Base-by-base conservation (phyloP, 495 filamentous ascomycete species). In the Penicillium pulvis region DNA sequence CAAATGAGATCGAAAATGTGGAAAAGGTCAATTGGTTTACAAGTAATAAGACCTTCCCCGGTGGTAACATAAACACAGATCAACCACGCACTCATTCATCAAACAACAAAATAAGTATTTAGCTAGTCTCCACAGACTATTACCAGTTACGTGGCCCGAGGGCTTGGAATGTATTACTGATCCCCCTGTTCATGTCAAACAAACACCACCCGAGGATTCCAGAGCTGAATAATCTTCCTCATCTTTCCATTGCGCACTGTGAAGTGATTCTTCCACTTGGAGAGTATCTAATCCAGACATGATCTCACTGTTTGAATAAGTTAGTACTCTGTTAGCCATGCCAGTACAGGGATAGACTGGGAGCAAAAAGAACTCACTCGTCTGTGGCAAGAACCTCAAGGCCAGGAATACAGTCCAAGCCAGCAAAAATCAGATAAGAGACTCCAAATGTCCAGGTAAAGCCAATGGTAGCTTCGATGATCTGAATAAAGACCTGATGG, bases 401-500 rank as follows among this genome's bases (percentile, higher is more conserved):
- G n/a, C 71, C 71, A 44, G 71, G 71, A 36, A 73, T 56, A 56
- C 71, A 73, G 33, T 73, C 69, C 6, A 73, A 53, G 41, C 68
- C 30, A 4, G 66, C 66, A 65, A 64, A 70, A 11, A 73, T 23
- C 3, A 59, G 36, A 57, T 73, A 73, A 45, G 61, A 68, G 1
- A 64, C 67, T n/a, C 39, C 57, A 48, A 78, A 77, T 6, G 60
- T 64, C 73, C 73, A 76, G 6, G 65, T 57, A 60, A 77, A 77
- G 23, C 74, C 74, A 47, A 77, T 64, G 35, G 72, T 20, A 8
- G 75, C 75, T 59, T 79, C 76, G 2, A 75, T 63, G 28, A 84
- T 63, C 70, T 85, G 82, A 33, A 79, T 69, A 8, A 75, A 78
- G n/a, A 85, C 68, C 63, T 85, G 83, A 36, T 77, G 64, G 56